Conservation (phyloP, 2,329 filamentous ascomycete genomes). For the Rugonectria rugulosa region DNA sequence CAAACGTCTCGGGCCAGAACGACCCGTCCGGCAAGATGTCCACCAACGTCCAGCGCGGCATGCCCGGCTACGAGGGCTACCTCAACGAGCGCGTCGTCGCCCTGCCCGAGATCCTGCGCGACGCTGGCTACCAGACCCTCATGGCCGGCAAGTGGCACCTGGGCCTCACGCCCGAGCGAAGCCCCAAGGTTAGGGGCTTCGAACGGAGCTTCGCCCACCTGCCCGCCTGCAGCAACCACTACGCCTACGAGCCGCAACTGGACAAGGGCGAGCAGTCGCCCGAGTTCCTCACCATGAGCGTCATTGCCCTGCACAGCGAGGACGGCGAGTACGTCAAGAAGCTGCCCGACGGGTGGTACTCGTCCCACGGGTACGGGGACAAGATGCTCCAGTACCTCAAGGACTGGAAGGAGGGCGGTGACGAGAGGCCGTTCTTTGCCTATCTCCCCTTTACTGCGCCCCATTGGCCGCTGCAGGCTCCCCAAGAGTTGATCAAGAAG, state of each 20-base stretch:
- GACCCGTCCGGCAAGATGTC: slow-evolving; percentile 22
- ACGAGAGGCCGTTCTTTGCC: slow-evolving; percentile 38
- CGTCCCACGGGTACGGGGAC: slow-evolving; percentile 53
- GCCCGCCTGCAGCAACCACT: slow-evolving; percentile 65
- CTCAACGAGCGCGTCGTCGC: slow-evolving; percentile 62
- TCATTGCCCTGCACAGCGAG: slow-evolving; percentile 29
- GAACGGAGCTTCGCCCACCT: slow-evolving; percentile 66
- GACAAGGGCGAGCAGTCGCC: slow-evolving; percentile 18
- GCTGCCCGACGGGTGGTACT: slow-evolving; percentile 55
- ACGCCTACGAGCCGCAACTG: slow-evolving; percentile 38
- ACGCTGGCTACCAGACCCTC: slow-evolving; percentile 63
- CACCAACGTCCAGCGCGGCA: slow-evolving; percentile 31
- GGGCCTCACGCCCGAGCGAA: slow-evolving; percentile 25
- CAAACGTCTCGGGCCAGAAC: slow-evolving; percentile 20
- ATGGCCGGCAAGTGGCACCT: slow-evolving; percentile 59
- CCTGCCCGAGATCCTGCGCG: slow-evolving; percentile 61
- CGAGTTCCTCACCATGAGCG: slow-evolving; percentile 27
- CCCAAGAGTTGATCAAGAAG: slow-evolving; percentile 60
- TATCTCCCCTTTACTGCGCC: slow-evolving; percentile 61
- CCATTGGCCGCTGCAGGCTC: slow-evolving; percentile 70
- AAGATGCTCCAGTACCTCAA: slow-evolving; percentile 52
- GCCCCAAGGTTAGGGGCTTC: slow-evolving; percentile 54
- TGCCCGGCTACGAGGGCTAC: slow-evolving; percentile 56
- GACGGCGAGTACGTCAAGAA: slow-evolving; percentile 25
- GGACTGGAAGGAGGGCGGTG: slow-evolving; percentile 36